Evolutionary conservation across 2,329 filamentous ascomycete genomes (phyloP).

Genomic region (Ophiostoma perfectum): DNA sequence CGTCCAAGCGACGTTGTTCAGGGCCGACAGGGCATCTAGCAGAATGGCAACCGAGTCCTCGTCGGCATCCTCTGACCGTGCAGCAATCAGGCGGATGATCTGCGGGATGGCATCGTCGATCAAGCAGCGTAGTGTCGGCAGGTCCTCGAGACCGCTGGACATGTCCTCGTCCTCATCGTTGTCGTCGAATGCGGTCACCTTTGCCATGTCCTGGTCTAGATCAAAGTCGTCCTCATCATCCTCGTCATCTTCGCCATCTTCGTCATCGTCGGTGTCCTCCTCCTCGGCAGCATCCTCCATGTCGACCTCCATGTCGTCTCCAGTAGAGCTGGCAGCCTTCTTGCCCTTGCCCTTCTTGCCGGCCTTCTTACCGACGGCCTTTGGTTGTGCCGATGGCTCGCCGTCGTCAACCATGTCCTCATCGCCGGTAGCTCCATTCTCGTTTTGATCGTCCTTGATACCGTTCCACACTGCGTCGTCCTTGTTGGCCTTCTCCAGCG

Average conservation of each 20-base stretch:
- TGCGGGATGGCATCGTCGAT: conserved; percentile 44
- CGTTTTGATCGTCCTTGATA: conserved; percentile 32
- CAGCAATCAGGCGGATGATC: conserved; percentile 44
- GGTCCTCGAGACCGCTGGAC: conserved; percentile 44
- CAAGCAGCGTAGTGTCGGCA: conserved; percentile 49
- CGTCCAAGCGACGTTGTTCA: conserved; percentile 65
- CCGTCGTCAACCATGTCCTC: conserved; percentile 36
- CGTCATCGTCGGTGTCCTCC: conserved; percentile 8
- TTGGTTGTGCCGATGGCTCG: conserved; percentile 29
- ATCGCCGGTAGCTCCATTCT: conserved; percentile 56
- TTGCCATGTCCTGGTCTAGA: conserved; percentile 53
- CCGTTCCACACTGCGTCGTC: conserved; percentile 37
- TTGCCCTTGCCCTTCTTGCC: conserved; percentile 22
- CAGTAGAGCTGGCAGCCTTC: conserved; percentile 16
- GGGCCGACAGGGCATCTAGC: conserved; percentile 50
- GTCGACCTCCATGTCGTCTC: conserved; percentile 35
- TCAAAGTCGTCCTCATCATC: conserved; percentile 22
- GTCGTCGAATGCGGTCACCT: conserved; percentile 48
- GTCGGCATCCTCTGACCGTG: conserved; percentile 31
- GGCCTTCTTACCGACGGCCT: conserved; percentile 31
- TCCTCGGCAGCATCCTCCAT: conserved; percentile 34
- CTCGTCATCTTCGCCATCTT: conserved; percentile 32
- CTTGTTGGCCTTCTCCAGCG: conserved; percentile 42
- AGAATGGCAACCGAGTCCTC: conserved; percentile 40
- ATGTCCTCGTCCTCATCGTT: conserved; percentile 41